Evolutionary conservation across 2,329 filamentous ascomycete species (phyloP).

Genomic region (Talaromyces amestolkiae): DNA sequence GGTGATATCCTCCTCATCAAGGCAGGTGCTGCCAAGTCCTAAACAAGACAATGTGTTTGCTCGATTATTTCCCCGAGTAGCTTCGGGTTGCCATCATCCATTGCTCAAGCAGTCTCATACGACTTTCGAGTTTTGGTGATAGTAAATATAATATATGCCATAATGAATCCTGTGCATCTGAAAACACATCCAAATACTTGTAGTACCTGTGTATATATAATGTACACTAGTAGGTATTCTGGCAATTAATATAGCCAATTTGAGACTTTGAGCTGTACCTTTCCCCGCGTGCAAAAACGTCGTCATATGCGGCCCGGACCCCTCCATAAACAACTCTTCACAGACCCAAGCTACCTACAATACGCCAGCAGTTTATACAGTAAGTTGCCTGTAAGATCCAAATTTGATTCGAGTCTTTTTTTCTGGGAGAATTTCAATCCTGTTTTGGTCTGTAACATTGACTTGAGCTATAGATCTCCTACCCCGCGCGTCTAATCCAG

Average conservation of each 20-base stretch:
- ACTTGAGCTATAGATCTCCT: background rate
- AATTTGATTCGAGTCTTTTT: background rate
- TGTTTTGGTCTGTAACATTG: background rate
- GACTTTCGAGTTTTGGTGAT: background rate
- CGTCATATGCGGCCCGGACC: constrained; percentile 13
- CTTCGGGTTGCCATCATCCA: background rate
- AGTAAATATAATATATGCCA: constrained; percentile 13
- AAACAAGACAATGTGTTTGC: constrained; percentile 17
- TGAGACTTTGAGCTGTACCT: constrained; percentile 16
- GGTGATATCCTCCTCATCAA: constrained; percentile 78
- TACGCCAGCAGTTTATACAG: constrained; percentile 1
- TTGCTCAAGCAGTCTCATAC: background rate
- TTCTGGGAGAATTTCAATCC: background rate
- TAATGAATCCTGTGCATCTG: constrained; percentile 5
- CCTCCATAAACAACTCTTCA: constrained; percentile 19
- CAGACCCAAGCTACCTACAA: constrained; percentile 18
- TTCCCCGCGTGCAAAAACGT: constrained; percentile 27
- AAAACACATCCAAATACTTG: background rate
- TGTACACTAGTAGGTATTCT: background rate
- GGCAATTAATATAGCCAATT: background rate
- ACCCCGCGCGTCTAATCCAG: background rate
- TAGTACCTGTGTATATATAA: background rate
- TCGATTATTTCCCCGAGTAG: background rate
- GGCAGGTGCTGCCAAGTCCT: constrained; percentile 52
- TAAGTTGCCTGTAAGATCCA: background rate